Evolutionary conservation across 257 asterid species (phyloP), one percentile per base, ranked within the genome.

Genomic region (Capsicum baccatum): DNA sequence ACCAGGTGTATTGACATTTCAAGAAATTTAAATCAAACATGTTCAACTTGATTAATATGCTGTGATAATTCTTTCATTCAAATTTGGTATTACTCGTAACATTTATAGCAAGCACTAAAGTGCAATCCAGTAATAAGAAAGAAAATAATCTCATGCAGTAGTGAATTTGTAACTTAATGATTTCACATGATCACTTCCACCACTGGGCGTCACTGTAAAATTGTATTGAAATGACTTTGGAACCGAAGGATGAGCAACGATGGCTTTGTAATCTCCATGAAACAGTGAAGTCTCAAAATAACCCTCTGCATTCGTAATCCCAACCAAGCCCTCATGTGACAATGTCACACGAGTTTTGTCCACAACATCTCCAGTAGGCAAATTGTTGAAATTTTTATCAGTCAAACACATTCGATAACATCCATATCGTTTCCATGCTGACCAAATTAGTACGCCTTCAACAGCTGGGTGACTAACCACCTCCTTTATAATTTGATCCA

Each of bases 381-480:
- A 79, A 82, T 93, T 92, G 1, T n/a, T 83, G 85, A 93, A 93
- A 83, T 89, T 88, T 66, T 85, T 85, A 57, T 92, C 96, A 0
- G 92, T 91, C 81, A 92, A 84, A 80, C 96, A 93, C 97, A 93
- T 93, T 19, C 58, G 16, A 26, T 92, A 91, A 85, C 97, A 93
- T 35, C 90, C 91, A 1, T 37, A 8, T 2, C 95, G 93, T 42
- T 83, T 83, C 93, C 91, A 86, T 19, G 91, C 92, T 0, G 88
- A 56, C 95, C 95, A 92, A 9, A 93, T 5, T 8, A 92, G 80
- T 8, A 93, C 82, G 39, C 94, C 96, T 10, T 67, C 57, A 8
- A 91, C 69, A 0, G 84, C 87, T 2, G 59, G 55, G 69, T 91
- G 94, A 0, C 92, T 84, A 39, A 79, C 87, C 9, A 91, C 59